Evolutionary conservation across 768 basidiomycete species (phyloP).

Genomic region (Mycena galopus): DNA sequence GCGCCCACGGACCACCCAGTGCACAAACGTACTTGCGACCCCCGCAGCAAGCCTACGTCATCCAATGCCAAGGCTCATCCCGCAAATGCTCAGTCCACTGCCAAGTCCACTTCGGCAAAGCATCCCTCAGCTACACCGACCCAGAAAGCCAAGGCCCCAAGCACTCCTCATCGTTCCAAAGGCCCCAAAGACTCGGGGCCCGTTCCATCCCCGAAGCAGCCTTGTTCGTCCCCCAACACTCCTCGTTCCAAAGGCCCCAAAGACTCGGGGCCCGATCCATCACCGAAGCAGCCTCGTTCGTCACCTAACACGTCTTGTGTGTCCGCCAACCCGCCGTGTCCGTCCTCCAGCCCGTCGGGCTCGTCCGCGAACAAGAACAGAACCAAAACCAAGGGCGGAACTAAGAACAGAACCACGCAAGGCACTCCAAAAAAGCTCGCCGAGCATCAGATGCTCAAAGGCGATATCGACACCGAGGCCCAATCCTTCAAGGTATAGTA

Average conservation of each 20-base stretch:
- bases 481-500: conserved; percentile 17
- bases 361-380: conserved; percentile 1
- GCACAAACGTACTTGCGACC: conserved; percentile 1
- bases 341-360: not conserved
- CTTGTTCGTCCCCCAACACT: not conserved
- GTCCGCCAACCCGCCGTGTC: not conserved
- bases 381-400: not conserved
- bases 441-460: conserved; percentile 24
- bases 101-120: not conserved
- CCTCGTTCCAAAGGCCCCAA: not conserved
- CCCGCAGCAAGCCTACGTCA: conserved; percentile 4
- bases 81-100: not conserved
- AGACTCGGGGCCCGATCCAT: too few species aligned
- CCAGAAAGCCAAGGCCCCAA: not conserved
- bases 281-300: not conserved
- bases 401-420: not conserved
- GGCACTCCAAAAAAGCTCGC: conserved; percentile 1
- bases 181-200: not conserved
- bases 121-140: not conserved
- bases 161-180: not conserved
- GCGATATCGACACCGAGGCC: not conserved
- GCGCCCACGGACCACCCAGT: not conserved
- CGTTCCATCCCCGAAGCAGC: not conserved
- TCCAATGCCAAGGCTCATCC: not conserved
- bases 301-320: not conserved